A percentile compares a stretch with the other conserved stretches of the same genome.
Conservation (phyloP, 345 rosid species). For the Capsella bursapastoris region DNA sequence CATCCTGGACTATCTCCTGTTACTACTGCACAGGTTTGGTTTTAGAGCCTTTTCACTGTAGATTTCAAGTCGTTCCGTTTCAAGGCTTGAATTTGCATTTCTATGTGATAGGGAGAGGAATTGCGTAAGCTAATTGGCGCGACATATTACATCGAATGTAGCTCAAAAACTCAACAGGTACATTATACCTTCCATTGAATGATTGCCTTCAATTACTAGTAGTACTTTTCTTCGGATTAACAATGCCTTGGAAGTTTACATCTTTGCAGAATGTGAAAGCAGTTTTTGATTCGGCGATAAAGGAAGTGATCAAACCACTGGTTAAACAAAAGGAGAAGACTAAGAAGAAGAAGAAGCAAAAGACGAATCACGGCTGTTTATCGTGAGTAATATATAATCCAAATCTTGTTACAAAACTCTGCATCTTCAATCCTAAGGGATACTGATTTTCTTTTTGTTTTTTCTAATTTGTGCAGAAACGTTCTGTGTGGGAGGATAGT, state of each 20-base stretch:
- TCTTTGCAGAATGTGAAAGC: conserved; percentile 87
- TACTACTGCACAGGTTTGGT: conserved; percentile 80
- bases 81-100: not conserved
- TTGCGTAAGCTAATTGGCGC: conserved; percentile 70
- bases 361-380: conserved; percentile 69
- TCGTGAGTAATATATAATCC: conserved; percentile 53
- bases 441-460: conserved; percentile 21
- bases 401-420: conserved; percentile 31
- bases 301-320: conserved; percentile 84
- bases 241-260: not conserved
- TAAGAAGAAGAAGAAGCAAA: conserved; percentile 51
- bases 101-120: conserved; percentile 82
- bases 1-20: conserved; percentile 95
- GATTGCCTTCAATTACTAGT: conserved; percentile 2
- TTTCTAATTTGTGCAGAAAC: conserved; percentile 31
- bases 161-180: conserved; percentile 99
- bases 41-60: conserved; percentile 21
- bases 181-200: not conserved
- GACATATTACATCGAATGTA: conserved; percentile 88
- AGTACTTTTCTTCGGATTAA: not conserved
- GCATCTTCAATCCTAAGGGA: not conserved
- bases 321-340: conserved; percentile 79
- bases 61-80: not conserved
- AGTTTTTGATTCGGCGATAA: conserved; percentile 94
- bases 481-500: conserved; percentile 47